Percentiles rank a stretch among this genome's conserved stretches.
These are phyloP conservation scores for Kokia cookei DNA, from an alignment of 441 rosid genomes.

Conservation along the genomic window DNA sequence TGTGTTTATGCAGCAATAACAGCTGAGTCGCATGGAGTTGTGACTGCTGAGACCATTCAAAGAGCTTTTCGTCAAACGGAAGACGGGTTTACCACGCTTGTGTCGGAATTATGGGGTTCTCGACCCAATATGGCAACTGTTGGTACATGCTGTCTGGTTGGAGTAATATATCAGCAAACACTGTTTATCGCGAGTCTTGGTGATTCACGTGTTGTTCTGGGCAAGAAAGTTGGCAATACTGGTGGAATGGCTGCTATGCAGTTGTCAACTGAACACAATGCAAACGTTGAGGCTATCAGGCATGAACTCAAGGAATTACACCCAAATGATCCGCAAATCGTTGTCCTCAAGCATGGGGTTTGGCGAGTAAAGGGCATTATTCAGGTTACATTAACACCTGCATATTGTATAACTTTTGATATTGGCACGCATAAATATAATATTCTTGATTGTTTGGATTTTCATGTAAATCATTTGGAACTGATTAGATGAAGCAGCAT, in stretches of 20 bases:
- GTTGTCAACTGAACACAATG: constrained; percentile 84
- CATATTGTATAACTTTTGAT: neutral
- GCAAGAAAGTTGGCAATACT: constrained; percentile 72
- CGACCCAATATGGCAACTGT: constrained; percentile 63
- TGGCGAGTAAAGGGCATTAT: constrained; percentile 91
- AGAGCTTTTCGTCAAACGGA: constrained; percentile 71
- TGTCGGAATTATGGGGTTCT: constrained; percentile 54
- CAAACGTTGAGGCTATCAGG: constrained; percentile 66
- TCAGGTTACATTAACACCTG: constrained; percentile 42
- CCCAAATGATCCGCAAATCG: constrained; percentile 77
- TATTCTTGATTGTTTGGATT: neutral
- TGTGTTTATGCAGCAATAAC: constrained; percentile 79
- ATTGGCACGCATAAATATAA: neutral
- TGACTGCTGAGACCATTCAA: constrained; percentile 58
- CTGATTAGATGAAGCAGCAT: neutral
- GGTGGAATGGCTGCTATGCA: constrained; percentile 72
- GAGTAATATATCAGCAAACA: constrained; percentile 63
- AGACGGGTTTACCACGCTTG: constrained; percentile 67
- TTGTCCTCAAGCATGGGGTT: constrained; percentile 71
- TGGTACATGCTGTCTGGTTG: constrained; percentile 84
- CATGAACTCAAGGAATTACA: constrained; percentile 72
- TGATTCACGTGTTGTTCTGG: constrained; percentile 80
- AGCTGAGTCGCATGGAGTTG: constrained; percentile 62
- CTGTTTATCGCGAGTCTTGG: constrained; percentile 82
- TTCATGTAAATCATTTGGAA: neutral